Conservation (phyloP, 352 stramenopile genomes). For the Globisporangium paroecandrum region DNA sequence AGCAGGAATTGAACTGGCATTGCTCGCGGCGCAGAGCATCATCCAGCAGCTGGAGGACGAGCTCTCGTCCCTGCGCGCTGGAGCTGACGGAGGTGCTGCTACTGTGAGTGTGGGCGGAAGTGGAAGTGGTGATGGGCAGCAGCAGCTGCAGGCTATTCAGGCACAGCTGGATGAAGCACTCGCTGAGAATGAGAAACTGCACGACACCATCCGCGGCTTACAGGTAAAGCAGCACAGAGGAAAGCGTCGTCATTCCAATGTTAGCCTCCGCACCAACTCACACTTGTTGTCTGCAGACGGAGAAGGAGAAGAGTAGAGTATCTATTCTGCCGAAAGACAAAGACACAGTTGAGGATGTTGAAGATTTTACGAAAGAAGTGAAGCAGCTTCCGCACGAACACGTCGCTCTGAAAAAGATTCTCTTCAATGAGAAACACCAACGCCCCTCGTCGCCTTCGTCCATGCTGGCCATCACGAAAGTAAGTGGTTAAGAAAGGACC, state of each 20-base stretch:
- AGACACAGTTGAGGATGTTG: conserved; percentile 18
- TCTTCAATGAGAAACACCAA: conserved; percentile 16
- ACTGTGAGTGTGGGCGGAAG: background rate
- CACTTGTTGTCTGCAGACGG: conserved; percentile 18
- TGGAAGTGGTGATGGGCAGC: conserved; percentile 18
- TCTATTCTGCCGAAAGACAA: conserved; percentile 14
- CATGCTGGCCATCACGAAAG: conserved; percentile 20
- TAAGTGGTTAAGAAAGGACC: conserved; percentile 7
- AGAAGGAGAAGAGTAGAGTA: conserved; percentile 13
- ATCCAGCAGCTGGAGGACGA: conserved; percentile 47
- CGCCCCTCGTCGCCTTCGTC: conserved; percentile 13
- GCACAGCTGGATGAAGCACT: conserved; percentile 48
- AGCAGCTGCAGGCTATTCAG: conserved; percentile 23
- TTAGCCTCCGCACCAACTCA: conserved; percentile 27
- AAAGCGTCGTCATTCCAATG: conserved; percentile 33
- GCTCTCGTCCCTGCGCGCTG: conserved; percentile 12
- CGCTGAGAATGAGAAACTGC: conserved; percentile 55
- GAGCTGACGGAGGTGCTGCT: background rate
- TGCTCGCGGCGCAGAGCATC: conserved; percentile 29
- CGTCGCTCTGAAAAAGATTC: conserved; percentile 17
- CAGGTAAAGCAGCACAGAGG: conserved; percentile 51
- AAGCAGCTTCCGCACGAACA: conserved; percentile 35
- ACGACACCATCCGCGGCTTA: conserved; percentile 58
- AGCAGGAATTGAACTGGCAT: conserved; percentile 25
- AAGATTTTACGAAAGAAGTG: conserved; percentile 37